Base-by-base conservation (phyloP, 2,329 filamentous ascomycete genomes). In the Aspergillus pseudoglaucus region DNA sequence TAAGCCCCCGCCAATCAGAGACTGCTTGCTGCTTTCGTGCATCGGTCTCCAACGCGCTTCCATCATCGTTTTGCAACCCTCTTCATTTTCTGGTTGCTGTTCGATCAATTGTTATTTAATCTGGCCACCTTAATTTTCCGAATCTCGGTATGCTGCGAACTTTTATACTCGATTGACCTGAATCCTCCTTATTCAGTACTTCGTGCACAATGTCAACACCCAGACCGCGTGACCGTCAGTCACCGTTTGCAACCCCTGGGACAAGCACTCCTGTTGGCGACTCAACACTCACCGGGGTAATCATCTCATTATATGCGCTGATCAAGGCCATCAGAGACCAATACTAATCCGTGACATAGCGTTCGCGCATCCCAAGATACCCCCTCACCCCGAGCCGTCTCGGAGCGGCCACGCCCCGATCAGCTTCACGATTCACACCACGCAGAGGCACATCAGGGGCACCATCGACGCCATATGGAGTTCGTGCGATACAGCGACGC, bases 391-490 rank as follows among this genome's bases (percentile, higher is more conserved):
- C 69, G 3, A 62, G 65, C 40, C 61, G 64, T 30, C 57, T 63
- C 8, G 57, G 57, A 25, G 42, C 55, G 33, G 49, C 51, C 33
- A 68, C 67, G 2, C 65, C 67, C 44, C 59, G 65, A 17, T 64
- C 63, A 23, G 62, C 56, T 33, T 61, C 57, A 51, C 61, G 66
- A 51, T 60, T 55, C 38, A 71, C 67, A 27, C 67, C 68, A 22
- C 60, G 67, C 33, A 58, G 56, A 18, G 55, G 60, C 46, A 59
- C 52, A 30, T 53, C 46, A 41, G 63, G 55, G 15, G 72, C 71
- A 14, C 78, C 77, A 7, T 74, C 76, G 4, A 81, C 78, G 14
- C 78, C 78, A 1, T 75, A 80, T 67, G 76, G 75, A 22, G 71
- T 80, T 47, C 70, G 75, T 38, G 77, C 78, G 8, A 66, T 79